These are phyloP conservation scores for Suillus clintonianus DNA, from an alignment of 768 basidiomycete genomes.

Conservation along the genomic window DNA sequence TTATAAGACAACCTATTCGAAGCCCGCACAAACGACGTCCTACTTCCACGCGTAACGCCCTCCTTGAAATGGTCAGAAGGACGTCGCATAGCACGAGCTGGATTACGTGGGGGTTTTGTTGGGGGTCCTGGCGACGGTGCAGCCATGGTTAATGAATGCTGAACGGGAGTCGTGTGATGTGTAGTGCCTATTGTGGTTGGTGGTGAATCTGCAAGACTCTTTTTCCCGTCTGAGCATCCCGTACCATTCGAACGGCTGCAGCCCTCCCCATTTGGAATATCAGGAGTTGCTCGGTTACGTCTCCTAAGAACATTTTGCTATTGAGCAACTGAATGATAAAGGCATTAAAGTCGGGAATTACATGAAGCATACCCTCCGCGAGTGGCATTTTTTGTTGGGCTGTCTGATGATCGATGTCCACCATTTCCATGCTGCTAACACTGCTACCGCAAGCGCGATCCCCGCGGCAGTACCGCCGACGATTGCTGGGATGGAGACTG, in stretches of 20 bases:
- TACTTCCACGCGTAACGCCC: not conserved
- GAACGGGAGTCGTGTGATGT: not conserved
- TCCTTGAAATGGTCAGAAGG: not conserved
- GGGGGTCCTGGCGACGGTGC: not conserved
- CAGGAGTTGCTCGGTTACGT: not conserved
- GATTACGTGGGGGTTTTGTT: not conserved
- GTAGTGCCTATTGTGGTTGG: not conserved
- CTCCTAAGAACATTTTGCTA: slow-evolving; percentile 1
- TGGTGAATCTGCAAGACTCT: not conserved
- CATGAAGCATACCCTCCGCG: not conserved
- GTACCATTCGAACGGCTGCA: not conserved
- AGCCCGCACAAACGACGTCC: not conserved
- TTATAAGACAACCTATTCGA: slow-evolving; percentile 10
- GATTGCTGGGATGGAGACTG: slow-evolving; percentile 50
- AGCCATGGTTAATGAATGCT: not conserved
- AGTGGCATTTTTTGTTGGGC: not conserved
- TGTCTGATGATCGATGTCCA: slow-evolving; percentile 34
- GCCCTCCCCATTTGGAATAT: not conserved
- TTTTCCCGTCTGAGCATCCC: not conserved
- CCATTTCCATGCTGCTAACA: slow-evolving; percentile 46
- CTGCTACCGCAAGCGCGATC: slow-evolving; percentile 43
- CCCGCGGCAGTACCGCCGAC: slow-evolving; percentile 53
- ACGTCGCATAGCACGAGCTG: not conserved
- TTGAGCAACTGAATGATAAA: not conserved
- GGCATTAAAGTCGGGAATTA: not conserved